Evolutionary conservation across 805 yeast species (phyloP), one percentile per base, ranked within the genome.

Genomic region (Saturnispora besseyi): DNA sequence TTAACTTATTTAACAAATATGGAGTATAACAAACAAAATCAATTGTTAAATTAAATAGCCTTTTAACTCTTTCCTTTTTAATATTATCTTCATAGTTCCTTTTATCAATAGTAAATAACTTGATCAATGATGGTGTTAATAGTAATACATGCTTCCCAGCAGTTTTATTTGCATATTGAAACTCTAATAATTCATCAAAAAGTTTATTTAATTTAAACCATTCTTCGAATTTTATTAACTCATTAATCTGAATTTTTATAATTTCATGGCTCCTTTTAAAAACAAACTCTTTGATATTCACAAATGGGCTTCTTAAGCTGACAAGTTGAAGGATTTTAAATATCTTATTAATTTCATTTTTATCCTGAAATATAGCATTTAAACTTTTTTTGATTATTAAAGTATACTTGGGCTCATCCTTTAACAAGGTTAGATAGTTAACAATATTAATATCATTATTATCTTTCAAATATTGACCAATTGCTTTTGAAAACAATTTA

Each of bases 11-110:
- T 26, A 54, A 45, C n/a, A 37, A 26, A 13, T 29, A 40, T 18
- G 55, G 51, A n/a, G 51, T 42, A 22, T 13, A 34, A 44, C 53
- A 54, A 4, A 51, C 34, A 13, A 36, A 15, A 44, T 52, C 55
- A 41, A 54, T 31, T 4, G 51, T 41, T 41, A 26, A 5, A 31
- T 52, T 54, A 9, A 54, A 52, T 12, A 48, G 11, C 29, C 5
- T 12, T 4, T 10, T 12, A 12, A 42, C 21, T 36, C 26, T 28
- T 4, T 32, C 8, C 29, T n/a, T 24, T 41, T 32, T 6, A 4
- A 22, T 41, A 13, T 13, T 22, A n/a, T 21, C 18, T 21, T n/a
- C 11, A 28, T 18, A 26, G 4, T 18, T 29, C 3, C 5, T 10
- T 22, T 36, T 36, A 15, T 18, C 22, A 36, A 36, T 18, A 9